Percentiles rank a stretch among this genome's conserved stretches.
phyloP scores from a whole-genome alignment of 2,329 filamentous ascomycete species.

The Clonostachys solani region DNA sequence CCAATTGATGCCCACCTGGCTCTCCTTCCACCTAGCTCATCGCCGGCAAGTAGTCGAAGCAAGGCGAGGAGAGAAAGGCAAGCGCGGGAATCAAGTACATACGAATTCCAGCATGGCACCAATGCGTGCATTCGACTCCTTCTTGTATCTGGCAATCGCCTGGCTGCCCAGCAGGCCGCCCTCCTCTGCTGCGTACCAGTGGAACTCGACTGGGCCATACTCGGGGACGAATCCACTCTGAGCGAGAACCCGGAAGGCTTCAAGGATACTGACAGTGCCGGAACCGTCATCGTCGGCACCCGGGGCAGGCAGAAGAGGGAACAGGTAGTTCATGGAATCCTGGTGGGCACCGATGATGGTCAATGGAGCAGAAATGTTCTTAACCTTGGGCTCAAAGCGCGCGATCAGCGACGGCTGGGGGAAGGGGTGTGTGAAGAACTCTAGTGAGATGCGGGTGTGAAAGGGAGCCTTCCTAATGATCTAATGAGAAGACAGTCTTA shows the following conservation, averaged over 20 bases:
- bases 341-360: slow-evolving; percentile 84
- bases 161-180: slow-evolving; percentile 84
- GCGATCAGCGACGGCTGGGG: slow-evolving; percentile 69
- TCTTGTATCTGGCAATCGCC: slow-evolving; percentile 48
- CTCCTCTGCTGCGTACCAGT: slow-evolving; percentile 93
- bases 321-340: slow-evolving; percentile 92
- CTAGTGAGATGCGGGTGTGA: slow-evolving; percentile 16
- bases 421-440: slow-evolving; percentile 32
- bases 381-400: slow-evolving; percentile 45
- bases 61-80: no score
- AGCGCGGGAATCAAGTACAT: no score
- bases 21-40: no score
- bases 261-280: slow-evolving; percentile 90
- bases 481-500: no score
- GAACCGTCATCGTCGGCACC: slow-evolving; percentile 96
- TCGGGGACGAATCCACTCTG: slow-evolving; percentile 64
- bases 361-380: slow-evolving; percentile 14
- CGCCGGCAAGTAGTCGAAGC: not conserved
- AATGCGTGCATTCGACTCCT: no score
- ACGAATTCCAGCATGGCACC: no score
- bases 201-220: slow-evolving; percentile 88
- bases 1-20: no score
- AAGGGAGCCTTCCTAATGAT: no score
- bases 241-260: slow-evolving; percentile 80
- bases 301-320: slow-evolving; percentile 77